Percentiles rank a stretch among this genome's conserved stretches.
Evolutionary conservation across 257 asterid species (phyloP).

Genomic region (Nemophila menziesii): DNA sequence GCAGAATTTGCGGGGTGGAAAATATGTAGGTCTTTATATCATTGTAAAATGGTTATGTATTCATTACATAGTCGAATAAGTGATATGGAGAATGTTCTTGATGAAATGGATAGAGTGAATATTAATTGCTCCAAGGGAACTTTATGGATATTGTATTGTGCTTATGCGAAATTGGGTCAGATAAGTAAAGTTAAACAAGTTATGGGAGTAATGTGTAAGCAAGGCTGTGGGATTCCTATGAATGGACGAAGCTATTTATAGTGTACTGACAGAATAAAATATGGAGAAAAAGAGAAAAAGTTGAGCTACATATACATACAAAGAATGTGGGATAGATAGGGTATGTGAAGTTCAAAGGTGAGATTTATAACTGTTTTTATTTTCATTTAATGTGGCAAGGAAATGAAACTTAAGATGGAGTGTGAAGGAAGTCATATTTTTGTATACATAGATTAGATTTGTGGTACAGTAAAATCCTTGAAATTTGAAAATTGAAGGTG

Average conservation of each 20-base stretch:
- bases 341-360: background rate
- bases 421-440: too few species aligned
- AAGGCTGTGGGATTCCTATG: slow-evolving; percentile 35
- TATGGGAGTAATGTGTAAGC: slow-evolving; percentile 55
- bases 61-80: slow-evolving; percentile 44
- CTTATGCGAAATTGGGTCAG: slow-evolving; percentile 43
- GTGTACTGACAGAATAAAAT: background rate
- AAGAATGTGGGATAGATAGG: background rate
- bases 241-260: slow-evolving; percentile 13
- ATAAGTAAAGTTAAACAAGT: slow-evolving; percentile 49
- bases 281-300: background rate
- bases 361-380: background rate
- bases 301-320: background rate
- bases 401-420: too few species aligned
- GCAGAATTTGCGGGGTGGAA: slow-evolving; percentile 76
- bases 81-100: slow-evolving; percentile 79
- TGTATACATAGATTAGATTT: background rate
- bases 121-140: slow-evolving; percentile 44
- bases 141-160: slow-evolving; percentile 42
- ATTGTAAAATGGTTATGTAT: slow-evolving; percentile 79
- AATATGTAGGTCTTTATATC: slow-evolving; percentile 64
- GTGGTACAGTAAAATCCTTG: background rate
- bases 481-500: background rate
- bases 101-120: slow-evolving; percentile 53
- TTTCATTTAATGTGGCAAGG: background rate